Base-by-base conservation (phyloP, 2,329 filamentous ascomycete species). In the Epichloe bromicola region DNA sequence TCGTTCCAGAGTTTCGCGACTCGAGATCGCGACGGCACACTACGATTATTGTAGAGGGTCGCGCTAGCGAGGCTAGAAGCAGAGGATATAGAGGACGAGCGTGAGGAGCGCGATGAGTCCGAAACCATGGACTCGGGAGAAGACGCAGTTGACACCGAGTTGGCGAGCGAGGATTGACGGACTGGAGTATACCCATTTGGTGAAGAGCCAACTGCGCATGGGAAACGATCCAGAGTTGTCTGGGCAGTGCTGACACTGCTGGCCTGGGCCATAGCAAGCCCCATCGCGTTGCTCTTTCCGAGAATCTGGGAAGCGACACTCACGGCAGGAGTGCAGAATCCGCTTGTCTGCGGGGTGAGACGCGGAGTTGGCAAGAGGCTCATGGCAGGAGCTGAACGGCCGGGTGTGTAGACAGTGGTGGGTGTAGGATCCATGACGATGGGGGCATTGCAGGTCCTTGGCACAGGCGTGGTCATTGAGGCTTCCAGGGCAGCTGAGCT, bases 91-190 rank as follows among this genome's bases (percentile, higher is more conserved):
- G 79, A 83, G 62, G 80, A 82, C 49, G 78, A 81, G 63, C 79
- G 78, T 56, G 80, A 83, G 55, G 78, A 73, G 54, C 74, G 74
- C 53, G 76, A 82, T 52, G 72, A 70, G 61, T 83, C 80, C 53
- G 80, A 83, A 44, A 83, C 67, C 79, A 83, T 83, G 51, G 80
- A 83, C 61, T 83, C 80, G 55, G 80, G 80, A 30, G 80, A 83
- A 53, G 80, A 83, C 36, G 76, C 74, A 33, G 76, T 78, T 26
- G 80, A 83, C 58, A 80, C 69, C 17, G 80, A 80, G 60, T 75
- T 80, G 62, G 79, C 79, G 54, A 83, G 74, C 15, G 80, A 83
- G 14, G 79, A 81, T 54, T 79, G 78, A 54, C 80, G 79, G 38
- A 70, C 66, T 2, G 70, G 68, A 47, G 58, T 61, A 58, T 74